A percentile compares a stretch with the other conserved stretches of the same genome.
Conservation (phyloP, 345 rosid genomes). For the Lumnitzera littorea region DNA sequence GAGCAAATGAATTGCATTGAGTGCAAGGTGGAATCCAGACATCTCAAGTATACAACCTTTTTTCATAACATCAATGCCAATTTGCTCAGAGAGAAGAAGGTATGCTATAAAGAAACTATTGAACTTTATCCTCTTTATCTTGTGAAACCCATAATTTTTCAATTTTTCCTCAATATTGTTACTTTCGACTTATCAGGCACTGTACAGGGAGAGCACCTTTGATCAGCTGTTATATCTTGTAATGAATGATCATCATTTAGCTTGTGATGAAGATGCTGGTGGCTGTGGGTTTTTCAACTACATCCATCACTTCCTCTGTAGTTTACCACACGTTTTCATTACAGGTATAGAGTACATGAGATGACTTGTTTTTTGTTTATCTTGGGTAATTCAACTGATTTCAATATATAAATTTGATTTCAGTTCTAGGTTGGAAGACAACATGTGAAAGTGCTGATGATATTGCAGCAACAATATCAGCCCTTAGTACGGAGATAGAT, state of each 20-base stretch:
- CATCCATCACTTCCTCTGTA: constrained; percentile 68
- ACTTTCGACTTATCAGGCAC: constrained; percentile 37
- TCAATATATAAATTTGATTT: constrained; percentile 8
- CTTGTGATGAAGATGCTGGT: constrained; percentile 76
- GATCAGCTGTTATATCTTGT: constrained; percentile 70
- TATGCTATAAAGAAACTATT: constrained; percentile 15
- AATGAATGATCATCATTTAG: constrained; percentile 86
- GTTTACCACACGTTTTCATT: constrained; percentile 72
- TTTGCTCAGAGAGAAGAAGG: constrained; percentile 87
- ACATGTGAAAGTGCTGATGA: constrained; percentile 79
- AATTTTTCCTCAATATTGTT: not conserved
- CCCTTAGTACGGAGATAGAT: constrained; percentile 74
- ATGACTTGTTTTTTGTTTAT: constrained; percentile 6
- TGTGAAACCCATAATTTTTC: not conserved
- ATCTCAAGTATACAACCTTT: constrained; percentile 83
- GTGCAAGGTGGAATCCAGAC: constrained; percentile 83
- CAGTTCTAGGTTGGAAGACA: constrained; percentile 97
- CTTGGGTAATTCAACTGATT: constrained; percentile 7
- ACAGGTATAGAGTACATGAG: constrained; percentile 45
- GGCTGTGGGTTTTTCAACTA: constrained; percentile 89
- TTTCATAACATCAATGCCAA: constrained; percentile 91
- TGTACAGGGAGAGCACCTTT: constrained; percentile 65
- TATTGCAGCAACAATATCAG: constrained; percentile 78
- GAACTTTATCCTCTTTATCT: constrained; percentile 3
- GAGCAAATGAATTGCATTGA: constrained; percentile 72